These are phyloP conservation scores for Mycena citricolor DNA, from an alignment of 1,284 basidiomycete species.

Conservation along the genomic window DNA sequence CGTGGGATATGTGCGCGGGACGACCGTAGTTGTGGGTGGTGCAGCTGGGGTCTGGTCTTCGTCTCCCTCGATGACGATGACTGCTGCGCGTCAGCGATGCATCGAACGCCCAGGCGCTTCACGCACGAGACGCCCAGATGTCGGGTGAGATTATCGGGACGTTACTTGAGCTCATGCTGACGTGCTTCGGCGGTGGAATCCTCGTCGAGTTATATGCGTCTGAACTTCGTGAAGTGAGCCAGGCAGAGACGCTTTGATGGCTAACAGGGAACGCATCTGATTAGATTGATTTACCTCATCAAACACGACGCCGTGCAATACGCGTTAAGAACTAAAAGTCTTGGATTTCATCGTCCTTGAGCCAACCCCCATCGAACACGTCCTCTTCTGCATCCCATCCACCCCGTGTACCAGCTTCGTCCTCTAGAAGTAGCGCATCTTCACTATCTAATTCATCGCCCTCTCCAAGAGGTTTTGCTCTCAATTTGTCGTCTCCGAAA, in stretches of 20 bases:
- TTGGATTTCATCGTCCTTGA: conserved; percentile 72
- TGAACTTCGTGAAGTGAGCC: no score
- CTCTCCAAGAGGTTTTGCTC: conserved; percentile 41
- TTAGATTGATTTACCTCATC: no score
- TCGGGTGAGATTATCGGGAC: conserved; percentile 13
- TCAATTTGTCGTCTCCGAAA: conserved; percentile 27
- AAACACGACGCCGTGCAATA: no score
- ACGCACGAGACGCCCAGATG: conserved; percentile 19
- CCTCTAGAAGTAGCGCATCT: conserved; percentile 26
- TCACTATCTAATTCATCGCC: conserved; percentile 33
- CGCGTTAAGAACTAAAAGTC: conserved; percentile 48
- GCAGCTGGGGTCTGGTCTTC: conserved; percentile 1
- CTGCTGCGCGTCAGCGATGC: conserved; percentile 9
- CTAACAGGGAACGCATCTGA: no score
- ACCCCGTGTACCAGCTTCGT: conserved; percentile 17
- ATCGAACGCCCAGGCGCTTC: background rate
- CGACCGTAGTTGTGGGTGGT: conserved; percentile 2
- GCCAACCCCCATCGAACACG: conserved; percentile 49
- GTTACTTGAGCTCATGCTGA: no score
- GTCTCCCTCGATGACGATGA: conserved; percentile 17
- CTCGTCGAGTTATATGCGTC: no score
- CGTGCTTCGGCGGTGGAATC: no score
- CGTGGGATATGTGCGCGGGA: conserved; percentile 1
- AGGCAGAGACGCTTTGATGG: no score
- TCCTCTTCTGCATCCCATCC: conserved; percentile 29